Base-by-base conservation (phyloP, 805 yeast species). In the Saturnispora bothae region DNA sequence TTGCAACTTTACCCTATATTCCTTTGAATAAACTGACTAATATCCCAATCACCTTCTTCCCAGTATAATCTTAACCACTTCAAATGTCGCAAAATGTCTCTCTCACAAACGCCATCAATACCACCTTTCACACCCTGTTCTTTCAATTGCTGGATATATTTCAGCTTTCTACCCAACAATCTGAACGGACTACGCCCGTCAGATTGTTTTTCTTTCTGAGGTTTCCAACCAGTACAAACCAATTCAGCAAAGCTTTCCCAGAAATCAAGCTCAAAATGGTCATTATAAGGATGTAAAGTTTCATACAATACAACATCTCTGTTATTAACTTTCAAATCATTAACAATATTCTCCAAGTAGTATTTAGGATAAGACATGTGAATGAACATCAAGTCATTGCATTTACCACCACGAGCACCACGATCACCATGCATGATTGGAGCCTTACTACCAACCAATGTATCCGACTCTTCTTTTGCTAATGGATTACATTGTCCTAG, bases 291-390 rank as follows among this genome's bases (percentile, higher is more conserved):
- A 2, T 39, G 35, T 1, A 34, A 20, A 2, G 59, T 52, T 2
- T 41, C 38, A 44, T 65, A 65, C 51, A 64, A 46, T 41, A 61
- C 50, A 7, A 57, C 42, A 37, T 64, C 65, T 12, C 44, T 28
- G 5, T 47, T 51, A 14, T 45, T 19, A 15, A 27, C 30, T 6
- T 5, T 22, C 4, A 32, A 13, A 13, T 38, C 19, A 1, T 22
- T 29, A 4, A n/a, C 14, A 4, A 43, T 26, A 4, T 41, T 40
- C 28, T 51, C 53, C 17, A 68, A 65, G 26, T 52, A 51, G 18
- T 63, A 57, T 44, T 70, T 76, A 13, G 83, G 83, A 49, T 76
- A 73, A 14, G 78, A 71, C 43, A 75, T 56, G 53, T 75, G 83
- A 71, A 74, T 67, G 50, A 76, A 75, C 31, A 66, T 43, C 17